A percentile compares a stretch with the other conserved stretches of the same genome.
Conservation (phyloP, 768 basidiomycete genomes). For the Collybia nuda region DNA sequence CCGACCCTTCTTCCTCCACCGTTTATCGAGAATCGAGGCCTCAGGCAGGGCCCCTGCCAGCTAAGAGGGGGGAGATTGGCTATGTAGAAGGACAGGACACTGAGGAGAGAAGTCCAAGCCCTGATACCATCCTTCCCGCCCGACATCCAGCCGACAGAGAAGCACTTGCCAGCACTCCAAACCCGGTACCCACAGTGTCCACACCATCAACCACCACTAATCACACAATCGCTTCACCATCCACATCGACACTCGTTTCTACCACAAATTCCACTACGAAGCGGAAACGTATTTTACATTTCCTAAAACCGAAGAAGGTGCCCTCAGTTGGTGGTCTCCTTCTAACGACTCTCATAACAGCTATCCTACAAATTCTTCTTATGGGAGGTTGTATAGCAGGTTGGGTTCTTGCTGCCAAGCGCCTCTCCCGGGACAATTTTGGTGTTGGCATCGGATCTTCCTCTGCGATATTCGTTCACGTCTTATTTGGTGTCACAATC, state of each 20-base stretch:
- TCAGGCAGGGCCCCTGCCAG: slow-evolving; percentile 63
- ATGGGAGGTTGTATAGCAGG: slow-evolving; percentile 49
- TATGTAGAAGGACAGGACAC: slow-evolving; percentile 40
- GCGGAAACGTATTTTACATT: slow-evolving; percentile 33
- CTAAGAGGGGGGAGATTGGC: slow-evolving; percentile 67
- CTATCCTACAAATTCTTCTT: slow-evolving; percentile 37
- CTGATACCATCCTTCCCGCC: slow-evolving; percentile 32
- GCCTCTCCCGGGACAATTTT: slow-evolving; percentile 6
- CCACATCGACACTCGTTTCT: slow-evolving; percentile 15
- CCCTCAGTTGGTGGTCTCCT: slow-evolving; percentile 43
- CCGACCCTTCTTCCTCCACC: slow-evolving; percentile 10
- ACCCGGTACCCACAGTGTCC: slow-evolving; percentile 11
- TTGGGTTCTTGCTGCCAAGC: slow-evolving; percentile 49
- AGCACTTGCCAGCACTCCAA: slow-evolving; percentile 6
- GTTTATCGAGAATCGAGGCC: slow-evolving; percentile 25
- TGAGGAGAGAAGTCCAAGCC: slow-evolving; percentile 12
- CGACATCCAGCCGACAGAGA: slow-evolving; percentile 50
- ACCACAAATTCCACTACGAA: slow-evolving; percentile 22
- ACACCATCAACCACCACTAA: slow-evolving; percentile 8
- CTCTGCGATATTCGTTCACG: slow-evolving; percentile 56
- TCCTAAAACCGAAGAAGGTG: slow-evolving; percentile 38
- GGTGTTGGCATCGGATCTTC: slow-evolving; percentile 15
- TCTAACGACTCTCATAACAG: slow-evolving; percentile 39
- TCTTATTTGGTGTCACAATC: slow-evolving; percentile 53
- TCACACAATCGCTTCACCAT: slow-evolving; percentile 16